These are phyloP conservation scores for Paramecium sonneborni DNA, from an alignment of 73 alveolate genomes.

Conservation along the genomic window DNA sequence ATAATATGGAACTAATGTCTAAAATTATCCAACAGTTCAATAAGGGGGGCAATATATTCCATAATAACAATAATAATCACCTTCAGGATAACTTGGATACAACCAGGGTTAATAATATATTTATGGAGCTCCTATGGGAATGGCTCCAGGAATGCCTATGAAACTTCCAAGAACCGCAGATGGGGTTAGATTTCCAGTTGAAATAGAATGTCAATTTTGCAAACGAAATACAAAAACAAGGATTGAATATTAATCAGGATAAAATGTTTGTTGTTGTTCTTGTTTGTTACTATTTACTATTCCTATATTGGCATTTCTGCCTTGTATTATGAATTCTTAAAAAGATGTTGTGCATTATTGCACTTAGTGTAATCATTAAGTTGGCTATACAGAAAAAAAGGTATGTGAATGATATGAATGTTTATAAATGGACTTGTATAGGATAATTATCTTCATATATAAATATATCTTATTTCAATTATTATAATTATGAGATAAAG, in stretches of 20 bases:
- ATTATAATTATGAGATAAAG: not conserved
- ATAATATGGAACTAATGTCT: no score
- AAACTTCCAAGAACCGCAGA: not conserved
- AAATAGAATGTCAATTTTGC: not conserved
- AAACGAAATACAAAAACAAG: not conserved
- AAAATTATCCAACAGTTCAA: no score
- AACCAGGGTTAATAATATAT: not conserved
- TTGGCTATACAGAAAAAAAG: not conserved
- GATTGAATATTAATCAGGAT: not conserved
- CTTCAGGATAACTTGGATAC: not conserved
- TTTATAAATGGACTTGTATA: not conserved
- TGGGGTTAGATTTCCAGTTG: conserved; percentile 43
- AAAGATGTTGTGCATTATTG: not conserved
- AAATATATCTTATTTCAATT: not conserved
- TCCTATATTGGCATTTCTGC: not conserved
- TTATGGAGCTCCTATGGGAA: no score
- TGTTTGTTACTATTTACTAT: not conserved
- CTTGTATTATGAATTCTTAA: not conserved
- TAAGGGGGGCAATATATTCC: no score
- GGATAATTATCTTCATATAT: not conserved
- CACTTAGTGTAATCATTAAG: not conserved
- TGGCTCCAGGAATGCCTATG: not conserved
- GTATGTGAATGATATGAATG: not conserved
- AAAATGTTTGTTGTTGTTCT: not conserved
- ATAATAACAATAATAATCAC: not conserved